Percentiles rank a stretch among this genome's conserved stretches.
phyloP scores from a whole-genome alignment of 768 basidiomycete species.

The Russula sp. region DNA sequence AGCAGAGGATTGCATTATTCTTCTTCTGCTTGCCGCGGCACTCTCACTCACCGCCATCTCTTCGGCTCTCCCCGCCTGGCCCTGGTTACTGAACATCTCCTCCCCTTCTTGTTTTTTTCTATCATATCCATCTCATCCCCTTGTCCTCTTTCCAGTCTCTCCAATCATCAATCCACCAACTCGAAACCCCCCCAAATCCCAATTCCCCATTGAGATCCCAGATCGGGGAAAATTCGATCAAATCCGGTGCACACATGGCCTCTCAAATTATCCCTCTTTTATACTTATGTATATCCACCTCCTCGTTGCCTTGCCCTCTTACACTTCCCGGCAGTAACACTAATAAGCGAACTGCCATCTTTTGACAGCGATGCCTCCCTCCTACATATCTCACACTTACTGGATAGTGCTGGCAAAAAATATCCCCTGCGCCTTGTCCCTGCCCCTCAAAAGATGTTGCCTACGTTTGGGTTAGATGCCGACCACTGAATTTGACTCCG shows the following conservation, averaged over 20 bases:
- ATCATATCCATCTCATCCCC: background rate
- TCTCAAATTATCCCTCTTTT: constrained; percentile 18
- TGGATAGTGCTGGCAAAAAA: too few species aligned
- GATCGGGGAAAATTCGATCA: constrained; percentile 15
- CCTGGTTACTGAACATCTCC: constrained; percentile 9
- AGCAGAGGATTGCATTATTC: background rate
- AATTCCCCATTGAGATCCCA: background rate
- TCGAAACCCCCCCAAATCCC: too few species aligned
- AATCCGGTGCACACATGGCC: background rate
- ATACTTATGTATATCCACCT: constrained; percentile 6
- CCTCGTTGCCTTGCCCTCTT: too few species aligned
- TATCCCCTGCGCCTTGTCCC: too few species aligned
- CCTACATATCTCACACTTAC: too few species aligned
- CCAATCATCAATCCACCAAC: too few species aligned
- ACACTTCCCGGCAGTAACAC: too few species aligned
- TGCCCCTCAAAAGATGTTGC: too few species aligned
- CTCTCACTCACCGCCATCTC: background rate
- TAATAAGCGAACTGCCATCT: too few species aligned
- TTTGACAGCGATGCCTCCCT: too few species aligned
- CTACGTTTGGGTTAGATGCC: background rate
- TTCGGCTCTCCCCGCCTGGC: background rate
- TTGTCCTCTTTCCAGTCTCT: background rate
- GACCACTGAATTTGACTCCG: background rate
- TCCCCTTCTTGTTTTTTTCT: background rate
- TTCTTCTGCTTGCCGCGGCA: background rate